Base-by-base conservation (phyloP, 129 eudicot genomes). In the Flaveria ramosissima region DNA sequence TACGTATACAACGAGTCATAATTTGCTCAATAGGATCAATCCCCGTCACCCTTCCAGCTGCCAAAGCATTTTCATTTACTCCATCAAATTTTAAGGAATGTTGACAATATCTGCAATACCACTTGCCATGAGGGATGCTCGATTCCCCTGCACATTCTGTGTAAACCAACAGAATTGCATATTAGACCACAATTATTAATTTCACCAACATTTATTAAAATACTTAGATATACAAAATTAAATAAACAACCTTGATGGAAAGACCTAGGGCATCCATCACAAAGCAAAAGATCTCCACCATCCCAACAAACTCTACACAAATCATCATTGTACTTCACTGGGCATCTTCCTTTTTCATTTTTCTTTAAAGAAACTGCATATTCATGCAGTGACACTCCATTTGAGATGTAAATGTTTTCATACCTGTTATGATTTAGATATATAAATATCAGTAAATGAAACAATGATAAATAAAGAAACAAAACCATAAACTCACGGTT, bases 251-350 rank as follows among this genome's bases (percentile, higher is more conserved):
- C 97, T 88, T 70, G 80, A 71, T 94, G 99, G 73, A 89, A 94
- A 74, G 97, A 89, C 85, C 99, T 94, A 41, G 99, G 99, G 78
- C 99, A 94, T 76, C 93, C 97, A 86, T 91, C 96, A 89, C 99
- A 94, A 59, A 94, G 96, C 83, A 94, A 72, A 26, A 94, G 96
- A 70, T 87, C 81, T 47, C 97, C 99, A 86, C 99, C 99, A 81
- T 94, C 97, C 43, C 88, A 90, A 83, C 97, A 94, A 42, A 94
- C 84, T 83, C 80, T 77, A 92, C 99, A 94, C 72, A 89, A 64
- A 48, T 94, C 91, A 84, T 93, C 98, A 81, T 84, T 94, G 68
- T 74, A 87, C 71, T 82, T 91, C 6, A 70, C 68, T 51, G 89
- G 42, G 76, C 72, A 68, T 72, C 20, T 83, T 19, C 85, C 81